A percentile compares a stretch with the other conserved stretches of the same genome.
Evolutionary conservation across 108 stramenopile species (phyloP).

Genomic region (Pseudonitzschia multistriata): DNA sequence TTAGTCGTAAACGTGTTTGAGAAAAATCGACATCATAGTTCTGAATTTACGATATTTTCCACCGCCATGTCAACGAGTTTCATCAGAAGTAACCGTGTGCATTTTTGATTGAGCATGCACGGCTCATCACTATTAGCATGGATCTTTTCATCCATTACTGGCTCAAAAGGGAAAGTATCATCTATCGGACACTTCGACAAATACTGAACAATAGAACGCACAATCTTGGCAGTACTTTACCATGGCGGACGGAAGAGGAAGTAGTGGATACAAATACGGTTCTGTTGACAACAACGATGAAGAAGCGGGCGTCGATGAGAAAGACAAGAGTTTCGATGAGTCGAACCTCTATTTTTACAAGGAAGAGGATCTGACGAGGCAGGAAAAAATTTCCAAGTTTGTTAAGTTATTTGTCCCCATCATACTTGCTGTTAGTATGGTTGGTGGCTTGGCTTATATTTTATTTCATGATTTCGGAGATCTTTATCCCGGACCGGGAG

Average conservation of each 20-base stretch:
- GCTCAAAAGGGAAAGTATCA: too few species aligned
- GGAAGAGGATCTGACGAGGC: slow-evolving; percentile 10
- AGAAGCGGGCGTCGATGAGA: background rate
- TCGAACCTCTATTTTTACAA: slow-evolving; percentile 19
- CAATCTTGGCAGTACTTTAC: too few species aligned
- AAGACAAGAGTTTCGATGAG: slow-evolving; percentile 25
- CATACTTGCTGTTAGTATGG: slow-evolving; percentile 24
- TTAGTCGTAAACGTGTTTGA: too few species aligned
- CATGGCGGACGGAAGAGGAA: background rate
- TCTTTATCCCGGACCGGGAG: slow-evolving; percentile 25
- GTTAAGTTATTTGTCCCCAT: slow-evolving; percentile 25
- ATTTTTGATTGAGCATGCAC: too few species aligned
- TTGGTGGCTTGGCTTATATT: slow-evolving; percentile 21
- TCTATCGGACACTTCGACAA: too few species aligned
- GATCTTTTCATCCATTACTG: too few species aligned
- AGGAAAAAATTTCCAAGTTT: slow-evolving; percentile 18
- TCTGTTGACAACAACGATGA: slow-evolving; percentile 12
- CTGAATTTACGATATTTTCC: too few species aligned
- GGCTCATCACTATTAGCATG: too few species aligned
- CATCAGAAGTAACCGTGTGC: too few species aligned
- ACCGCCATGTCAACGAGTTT: too few species aligned
- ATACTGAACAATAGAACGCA: too few species aligned
- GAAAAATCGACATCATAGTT: too few species aligned
- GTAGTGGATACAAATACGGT: slow-evolving; percentile 12
- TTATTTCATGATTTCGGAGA: slow-evolving; percentile 15